These are phyloP conservation scores for Globisporangium emineosum DNA, from an alignment of 352 stramenopile genomes.

Conservation along the genomic window DNA sequence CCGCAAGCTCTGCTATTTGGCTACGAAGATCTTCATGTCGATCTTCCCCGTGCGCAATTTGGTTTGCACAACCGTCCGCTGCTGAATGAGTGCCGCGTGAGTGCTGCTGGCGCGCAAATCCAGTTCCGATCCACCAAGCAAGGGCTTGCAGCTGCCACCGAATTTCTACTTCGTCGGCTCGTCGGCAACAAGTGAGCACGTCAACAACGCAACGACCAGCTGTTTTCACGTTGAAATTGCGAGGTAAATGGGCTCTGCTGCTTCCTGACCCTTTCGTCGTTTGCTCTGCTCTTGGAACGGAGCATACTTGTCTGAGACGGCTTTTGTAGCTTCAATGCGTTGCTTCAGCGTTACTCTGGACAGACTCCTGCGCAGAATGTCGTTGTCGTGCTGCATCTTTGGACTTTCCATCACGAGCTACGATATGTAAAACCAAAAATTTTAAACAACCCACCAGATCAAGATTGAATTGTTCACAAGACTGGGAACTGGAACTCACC, in stretches of 20 bases:
- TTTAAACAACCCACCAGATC: neutral
- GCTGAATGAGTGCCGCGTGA: slow-evolving; percentile 53
- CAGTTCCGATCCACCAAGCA: slow-evolving; percentile 58
- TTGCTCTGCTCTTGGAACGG: neutral
- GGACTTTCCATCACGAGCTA: slow-evolving; percentile 9
- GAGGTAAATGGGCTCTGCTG: slow-evolving; percentile 35
- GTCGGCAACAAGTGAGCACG: slow-evolving; percentile 14
- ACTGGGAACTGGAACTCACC: neutral
- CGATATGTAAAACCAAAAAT: neutral
- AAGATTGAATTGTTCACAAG: neutral
- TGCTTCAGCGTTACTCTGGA: slow-evolving; percentile 55
- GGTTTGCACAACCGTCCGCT: slow-evolving; percentile 46
- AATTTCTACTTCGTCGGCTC: slow-evolving; percentile 41
- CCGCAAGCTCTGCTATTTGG: slow-evolving; percentile 24
- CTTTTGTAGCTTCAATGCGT: slow-evolving; percentile 28
- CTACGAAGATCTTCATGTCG: slow-evolving; percentile 43
- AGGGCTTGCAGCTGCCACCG: slow-evolving; percentile 50
- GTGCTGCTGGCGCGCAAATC: slow-evolving; percentile 36
- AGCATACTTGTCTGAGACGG: neutral
- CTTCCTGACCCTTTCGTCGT: slow-evolving; percentile 16
- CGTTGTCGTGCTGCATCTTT: slow-evolving; percentile 28
- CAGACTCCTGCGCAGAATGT: slow-evolving; percentile 57
- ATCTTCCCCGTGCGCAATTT: slow-evolving; percentile 21
- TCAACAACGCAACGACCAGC: neutral
- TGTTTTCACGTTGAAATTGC: slow-evolving; percentile 61